phyloP scores from a whole-genome alignment of 2,329 filamentous ascomycete genomes.

The Raffaelea deltoideospora region DNA sequence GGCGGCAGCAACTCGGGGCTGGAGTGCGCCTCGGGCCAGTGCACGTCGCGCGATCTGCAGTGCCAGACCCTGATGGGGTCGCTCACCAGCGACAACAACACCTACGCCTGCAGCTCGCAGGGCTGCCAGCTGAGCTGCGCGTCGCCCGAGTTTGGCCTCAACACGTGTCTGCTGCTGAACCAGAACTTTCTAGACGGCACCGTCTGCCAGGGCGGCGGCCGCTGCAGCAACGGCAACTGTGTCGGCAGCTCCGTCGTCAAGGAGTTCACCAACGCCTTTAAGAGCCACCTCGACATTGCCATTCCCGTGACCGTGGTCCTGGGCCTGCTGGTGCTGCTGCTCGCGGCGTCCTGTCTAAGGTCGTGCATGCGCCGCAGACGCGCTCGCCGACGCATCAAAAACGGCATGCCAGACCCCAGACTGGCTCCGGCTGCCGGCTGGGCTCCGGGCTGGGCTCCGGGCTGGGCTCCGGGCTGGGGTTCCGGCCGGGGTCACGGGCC shows the following conservation, averaged over 20 bases:
- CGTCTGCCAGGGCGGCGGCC: slow-evolving; percentile 63
- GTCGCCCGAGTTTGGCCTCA: slow-evolving; percentile 49
- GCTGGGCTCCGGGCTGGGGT: too few species aligned
- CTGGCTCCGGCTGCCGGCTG: too few species aligned
- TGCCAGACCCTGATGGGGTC: slow-evolving; percentile 74
- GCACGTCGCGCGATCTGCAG: slow-evolving; percentile 80
- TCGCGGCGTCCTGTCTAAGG: slow-evolving; percentile 51
- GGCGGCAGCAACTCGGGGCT: slow-evolving; percentile 48
- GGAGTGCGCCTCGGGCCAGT: slow-evolving; percentile 80
- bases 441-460: too few species aligned
- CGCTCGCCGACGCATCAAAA: not conserved
- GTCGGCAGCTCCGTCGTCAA: slow-evolving; percentile 52
- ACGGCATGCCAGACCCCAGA: slow-evolving; percentile 3
- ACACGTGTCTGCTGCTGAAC: slow-evolving; percentile 58
- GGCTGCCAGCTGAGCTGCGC: slow-evolving; percentile 67
- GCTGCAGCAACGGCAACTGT: slow-evolving; percentile 66
- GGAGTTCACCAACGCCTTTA: slow-evolving; percentile 63
- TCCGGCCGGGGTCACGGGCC: too few species aligned
- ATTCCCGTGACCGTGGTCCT: slow-evolving; percentile 64
- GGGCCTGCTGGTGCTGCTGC: slow-evolving; percentile 56
- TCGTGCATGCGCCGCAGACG: slow-evolving; percentile 32
- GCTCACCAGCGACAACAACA: slow-evolving; percentile 58
- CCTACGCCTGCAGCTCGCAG: slow-evolving; percentile 58
- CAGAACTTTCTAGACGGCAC: slow-evolving; percentile 95
- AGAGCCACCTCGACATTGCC: slow-evolving; percentile 61